A percentile compares a stretch with the other conserved stretches of the same genome.
phyloP scores from a whole-genome alignment of 495 filamentous ascomycete genomes.

The Penicillium pancosmium region DNA sequence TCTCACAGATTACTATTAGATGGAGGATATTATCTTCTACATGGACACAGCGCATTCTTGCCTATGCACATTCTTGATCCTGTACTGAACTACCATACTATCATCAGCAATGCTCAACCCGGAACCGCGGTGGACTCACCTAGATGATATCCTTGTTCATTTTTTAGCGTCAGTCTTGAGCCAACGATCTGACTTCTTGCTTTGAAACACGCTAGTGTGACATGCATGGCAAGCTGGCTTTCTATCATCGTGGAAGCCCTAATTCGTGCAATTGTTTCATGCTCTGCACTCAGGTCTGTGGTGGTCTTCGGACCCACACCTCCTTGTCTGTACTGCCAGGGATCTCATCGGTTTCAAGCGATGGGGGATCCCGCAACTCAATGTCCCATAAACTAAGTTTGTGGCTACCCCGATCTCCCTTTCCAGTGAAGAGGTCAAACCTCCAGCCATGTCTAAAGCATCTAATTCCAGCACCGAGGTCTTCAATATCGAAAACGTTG shows the following conservation, averaged over 20 bases:
- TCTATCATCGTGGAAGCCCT: no score
- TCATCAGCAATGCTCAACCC: no score
- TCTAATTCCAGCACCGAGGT: slow-evolving; percentile 52
- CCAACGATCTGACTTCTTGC: neutral
- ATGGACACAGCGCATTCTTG: no score
- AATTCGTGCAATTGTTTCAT: neutral
- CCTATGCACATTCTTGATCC: no score
- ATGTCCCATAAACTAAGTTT: slow-evolving; percentile 52
- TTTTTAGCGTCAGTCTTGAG: no score
- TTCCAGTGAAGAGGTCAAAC: slow-evolving; percentile 52
- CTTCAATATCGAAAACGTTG: slow-evolving; percentile 54
- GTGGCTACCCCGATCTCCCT: slow-evolving; percentile 46
- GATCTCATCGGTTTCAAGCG: neutral
- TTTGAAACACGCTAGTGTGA: neutral
- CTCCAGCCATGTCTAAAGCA: slow-evolving; percentile 57
- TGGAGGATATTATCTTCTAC: no score
- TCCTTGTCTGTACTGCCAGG: slow-evolving; percentile 34
- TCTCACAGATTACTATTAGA: no score
- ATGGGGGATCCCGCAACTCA: slow-evolving; percentile 37
- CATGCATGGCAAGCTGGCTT: no score
- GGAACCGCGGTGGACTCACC: no score
- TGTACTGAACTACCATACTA: no score
- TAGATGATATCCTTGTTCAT: no score
- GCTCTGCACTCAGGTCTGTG: neutral
- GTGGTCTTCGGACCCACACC: slow-evolving; percentile 42